phyloP scores from a whole-genome alignment of 2,329 filamentous ascomycete species.

The Trichoderma pleuroti region DNA sequence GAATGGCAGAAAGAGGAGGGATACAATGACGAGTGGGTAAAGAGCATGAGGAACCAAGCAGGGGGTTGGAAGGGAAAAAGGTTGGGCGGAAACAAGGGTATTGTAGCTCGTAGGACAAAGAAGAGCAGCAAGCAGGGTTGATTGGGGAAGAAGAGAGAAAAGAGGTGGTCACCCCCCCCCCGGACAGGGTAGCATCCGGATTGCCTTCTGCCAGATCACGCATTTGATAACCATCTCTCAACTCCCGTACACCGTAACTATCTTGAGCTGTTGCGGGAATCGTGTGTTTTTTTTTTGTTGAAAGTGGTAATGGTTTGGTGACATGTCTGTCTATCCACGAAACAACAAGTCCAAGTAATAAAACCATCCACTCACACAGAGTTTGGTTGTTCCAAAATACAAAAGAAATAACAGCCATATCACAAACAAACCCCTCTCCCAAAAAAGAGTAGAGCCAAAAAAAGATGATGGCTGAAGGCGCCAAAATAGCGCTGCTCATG shows the following conservation, averaged over 20 bases:
- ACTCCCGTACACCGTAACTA: conserved; percentile 2
- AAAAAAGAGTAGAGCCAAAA: background rate
- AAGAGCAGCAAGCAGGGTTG: background rate
- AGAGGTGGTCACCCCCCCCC: background rate
- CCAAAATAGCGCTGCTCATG: background rate
- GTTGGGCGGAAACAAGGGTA: background rate
- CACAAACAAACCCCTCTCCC: background rate
- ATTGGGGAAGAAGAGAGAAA: background rate
- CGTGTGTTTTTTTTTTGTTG: background rate
- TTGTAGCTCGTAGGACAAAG: background rate
- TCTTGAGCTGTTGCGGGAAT: background rate
- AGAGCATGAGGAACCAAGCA: background rate
- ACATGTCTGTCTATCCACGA: background rate
- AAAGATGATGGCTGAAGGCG: background rate
- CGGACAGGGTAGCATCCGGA: background rate
- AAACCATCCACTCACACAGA: background rate
- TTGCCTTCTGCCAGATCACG: conserved; percentile 4
- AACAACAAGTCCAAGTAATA: too few relatives aligned
- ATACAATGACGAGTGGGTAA: background rate
- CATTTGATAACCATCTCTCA: background rate
- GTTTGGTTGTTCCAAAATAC: background rate
- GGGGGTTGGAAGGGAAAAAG: background rate
- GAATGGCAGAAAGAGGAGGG: background rate
- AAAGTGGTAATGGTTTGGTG: background rate
- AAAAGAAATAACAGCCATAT: background rate